Base-by-base conservation (phyloP, 2,329 filamentous ascomycete genomes). In the Simplicillium sp. region DNA sequence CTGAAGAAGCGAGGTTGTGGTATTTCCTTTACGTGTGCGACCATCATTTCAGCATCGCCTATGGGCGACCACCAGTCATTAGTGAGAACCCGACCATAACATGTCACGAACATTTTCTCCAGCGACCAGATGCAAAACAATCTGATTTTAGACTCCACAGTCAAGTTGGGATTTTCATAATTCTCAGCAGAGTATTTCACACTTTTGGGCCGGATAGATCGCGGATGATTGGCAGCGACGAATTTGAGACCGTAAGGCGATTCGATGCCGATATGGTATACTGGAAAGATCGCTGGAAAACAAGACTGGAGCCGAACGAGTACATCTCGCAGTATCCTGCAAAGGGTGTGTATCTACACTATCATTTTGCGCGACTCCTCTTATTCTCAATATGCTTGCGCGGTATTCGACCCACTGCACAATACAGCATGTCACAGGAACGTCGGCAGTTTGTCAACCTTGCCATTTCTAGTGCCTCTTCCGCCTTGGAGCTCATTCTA, bases 1-100 rank as follows among this genome's bases (percentile, higher is more conserved):
- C 71, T 48, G 70, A 79, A 44, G 66, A 70, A 18, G 69, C 77
- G 4, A 64, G 77, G 34, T 59, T 82, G 7, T 82, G 76, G 75
- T 82, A 80, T 53, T 53, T 79, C 29, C 57, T 80, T 1, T 82
- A 81, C 49, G 75, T 80, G 2, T 81, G 77, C 50, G 78, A 82
- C 49, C 77, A 80, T 45, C 78, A 82, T 53, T 74, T 81, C 20
- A 78, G 73, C 39, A 80, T 82, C 38, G 69, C 78, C 1, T 81
- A 82, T 39, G 56, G 56, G 2, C 62, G 77, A 13, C 75, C 77
- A 4, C 74, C 76, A 0, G 71, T 80, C 9, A 77, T 79, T 15
- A 67, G 71, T 38, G 76, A 80, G 46, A 68, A 77, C 44, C 59
- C 65, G 13, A 69, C 70, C 1, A 75, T 81, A 31, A 66, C 68